Evolutionary conservation across 805 yeast genomes (phyloP), one percentile per base, ranked within the genome.

Genomic region (Candida oleophila): DNA sequence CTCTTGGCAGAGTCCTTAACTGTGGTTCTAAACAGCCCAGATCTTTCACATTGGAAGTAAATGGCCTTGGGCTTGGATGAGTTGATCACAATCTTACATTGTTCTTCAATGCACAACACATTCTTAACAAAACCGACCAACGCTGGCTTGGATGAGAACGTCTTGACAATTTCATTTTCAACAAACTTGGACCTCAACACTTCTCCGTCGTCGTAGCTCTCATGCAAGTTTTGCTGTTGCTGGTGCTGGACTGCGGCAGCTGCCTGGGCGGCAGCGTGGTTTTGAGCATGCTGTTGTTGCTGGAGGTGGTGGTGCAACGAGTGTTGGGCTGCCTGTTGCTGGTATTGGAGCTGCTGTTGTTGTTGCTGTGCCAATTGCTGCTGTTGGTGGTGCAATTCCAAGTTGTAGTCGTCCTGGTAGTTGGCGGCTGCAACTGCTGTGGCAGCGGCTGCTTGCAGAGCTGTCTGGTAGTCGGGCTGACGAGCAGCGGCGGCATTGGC

Each of bases 61-160:
- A 73, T 74, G 4, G 78, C 78, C 57, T 73, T 71, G 19, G 76
- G 76, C 58, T 73, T 73, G 22, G 76, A 70, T 22, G 75, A 69
- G 56, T 70, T 71, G 57, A 73, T 72, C 38, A 73, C 78, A 56
- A 73, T 71, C 55, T 71, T 66, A 55, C 77, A 72, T 49, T 60
- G 62, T 47, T 65, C 69, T 42, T 61, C 65, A 16, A 59, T 63
- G 34, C 70, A 68, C 45, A 73, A 68, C 33, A 60, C 64, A 28
- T 62, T 62, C 55, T 71, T 72, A 38, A 73, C 76, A 51, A 56
- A 65, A 43, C 56, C 57, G 12, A 64, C 66, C 42, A 65, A 51
- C 14, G 61, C 64, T 12, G 51, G 54, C 46, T 65, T 65, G 41
- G 56, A 51, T 2, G 59, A 51, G 44, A 65, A 64, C 2, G 66